Evolutionary conservation across 192 early-diverging fungal species (phyloP), one percentile per base, ranked within the genome.

Genomic region (Rhizophagus sp.): DNA sequence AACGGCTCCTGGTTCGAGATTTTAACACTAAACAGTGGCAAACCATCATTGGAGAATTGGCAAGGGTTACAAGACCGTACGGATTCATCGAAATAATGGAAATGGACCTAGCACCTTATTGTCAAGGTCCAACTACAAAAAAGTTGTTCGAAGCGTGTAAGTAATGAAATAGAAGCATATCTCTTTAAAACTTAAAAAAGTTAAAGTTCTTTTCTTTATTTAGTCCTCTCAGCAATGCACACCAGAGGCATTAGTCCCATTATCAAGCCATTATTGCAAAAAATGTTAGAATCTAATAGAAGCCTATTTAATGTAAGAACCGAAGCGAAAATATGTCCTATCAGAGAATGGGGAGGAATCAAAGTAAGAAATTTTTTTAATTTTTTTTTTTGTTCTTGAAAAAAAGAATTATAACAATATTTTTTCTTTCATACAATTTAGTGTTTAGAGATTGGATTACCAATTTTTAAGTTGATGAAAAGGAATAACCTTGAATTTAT

Each of bases 201-300:
- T 25, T 11, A 25, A 25, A 10, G 1, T 1, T 22, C 8, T 7
- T 64, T n/a, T 64, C 25, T 64, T 25, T 64, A 25, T 64, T 8
- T 64, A 64, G 63, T 64, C 8, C 63, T 64, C 63, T 19, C 63
- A n/a, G n/a, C 63, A 25, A 11, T 64, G 63, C 63, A 64, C n/a
- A 4, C 63, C n/a, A 64, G 25, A 64, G 63, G 63, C 8, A 64
- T 64, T 64, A 64, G 63, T 12, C 63, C 63, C n/a, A 3, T 24
- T 10, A 64, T 64, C 5, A 27, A 64, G 27, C 11, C 63, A 12
- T n/a, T 64, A n/a, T 25, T 64, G 2, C 19, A n/a, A 25, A 64
- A 25, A 64, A 64, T 11, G 9, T 64, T 64, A 12, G 2, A 24
- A 27, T 25, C 63, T 25, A 64, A 64, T 24, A 9, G 10, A 64